Conservation (phyloP, 768 basidiomycete genomes). For the Russula lepida region DNA sequence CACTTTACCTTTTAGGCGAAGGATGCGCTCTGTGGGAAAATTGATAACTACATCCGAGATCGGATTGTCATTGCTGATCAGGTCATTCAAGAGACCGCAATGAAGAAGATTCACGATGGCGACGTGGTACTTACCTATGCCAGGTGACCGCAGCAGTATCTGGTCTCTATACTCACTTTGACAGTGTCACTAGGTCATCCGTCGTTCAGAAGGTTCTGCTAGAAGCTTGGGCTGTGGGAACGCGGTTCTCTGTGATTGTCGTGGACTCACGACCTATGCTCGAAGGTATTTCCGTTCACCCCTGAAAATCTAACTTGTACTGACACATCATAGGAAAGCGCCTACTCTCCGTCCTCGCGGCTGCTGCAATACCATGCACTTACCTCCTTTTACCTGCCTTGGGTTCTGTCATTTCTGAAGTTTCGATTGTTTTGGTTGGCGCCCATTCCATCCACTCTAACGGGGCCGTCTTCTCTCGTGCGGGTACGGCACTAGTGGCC, state of each 20-base stretch:
- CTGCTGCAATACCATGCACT: slow-evolving; percentile 71
- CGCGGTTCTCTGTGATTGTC: slow-evolving; percentile 81
- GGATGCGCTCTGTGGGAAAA: slow-evolving; percentile 69
- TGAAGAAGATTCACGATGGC: slow-evolving; percentile 89
- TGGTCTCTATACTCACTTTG: background rate
- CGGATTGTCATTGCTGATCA: slow-evolving; percentile 89
- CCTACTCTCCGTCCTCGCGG: slow-evolving; percentile 60
- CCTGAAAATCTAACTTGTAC: background rate
- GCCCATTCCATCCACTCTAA: slow-evolving; percentile 94
- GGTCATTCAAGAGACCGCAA: slow-evolving; percentile 83
- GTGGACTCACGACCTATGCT: slow-evolving; percentile 92
- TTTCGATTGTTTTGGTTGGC: slow-evolving; percentile 80
- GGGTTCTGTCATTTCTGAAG: slow-evolving; percentile 69
- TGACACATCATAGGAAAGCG: slow-evolving; percentile 52
- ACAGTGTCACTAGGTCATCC: slow-evolving; percentile 59
- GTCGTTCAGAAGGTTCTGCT: slow-evolving; percentile 87
- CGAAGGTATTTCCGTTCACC: slow-evolving; percentile 50
- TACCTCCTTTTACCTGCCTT: slow-evolving; percentile 88
- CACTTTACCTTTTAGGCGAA: slow-evolving; percentile 57
- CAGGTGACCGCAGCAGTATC: slow-evolving; percentile 39
- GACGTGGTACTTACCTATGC: slow-evolving; percentile 92
- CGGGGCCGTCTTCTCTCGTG: slow-evolving; percentile 87
- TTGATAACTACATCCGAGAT: slow-evolving; percentile 91
- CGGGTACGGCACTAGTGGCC: slow-evolving; percentile 91
- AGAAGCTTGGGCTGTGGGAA: slow-evolving; percentile 63